Percentiles rank a stretch among this genome's conserved stretches.
Conservation (phyloP, 306 rosid species). For the Gynostemma pentaphyllum region DNA sequence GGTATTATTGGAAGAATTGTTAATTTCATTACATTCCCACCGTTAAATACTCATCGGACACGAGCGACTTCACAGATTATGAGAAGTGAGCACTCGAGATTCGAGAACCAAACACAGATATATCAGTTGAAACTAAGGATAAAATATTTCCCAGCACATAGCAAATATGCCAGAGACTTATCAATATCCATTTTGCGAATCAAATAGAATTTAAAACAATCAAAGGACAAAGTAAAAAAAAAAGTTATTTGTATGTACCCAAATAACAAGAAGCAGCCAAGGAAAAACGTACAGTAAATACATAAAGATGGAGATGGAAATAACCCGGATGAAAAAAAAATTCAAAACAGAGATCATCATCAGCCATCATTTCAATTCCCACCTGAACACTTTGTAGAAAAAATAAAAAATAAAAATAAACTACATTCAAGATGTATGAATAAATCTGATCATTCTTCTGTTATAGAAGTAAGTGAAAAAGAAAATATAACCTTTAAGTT, state of each 20-base stretch:
- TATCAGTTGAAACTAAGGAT: neutral
- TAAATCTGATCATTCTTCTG: too few relatives aligned
- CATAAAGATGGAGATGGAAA: neutral
- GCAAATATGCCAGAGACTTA: too few relatives aligned
- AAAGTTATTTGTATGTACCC: neutral
- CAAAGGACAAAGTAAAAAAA: too few relatives aligned
- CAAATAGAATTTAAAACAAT: too few relatives aligned
- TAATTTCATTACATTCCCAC: too few relatives aligned
- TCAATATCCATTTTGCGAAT: neutral
- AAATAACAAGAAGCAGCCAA: neutral
- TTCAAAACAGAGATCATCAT: conserved; percentile 6
- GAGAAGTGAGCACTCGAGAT: neutral
- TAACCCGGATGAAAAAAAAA: neutral
- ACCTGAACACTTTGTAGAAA: too few relatives aligned
- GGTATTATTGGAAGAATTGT: too few relatives aligned
- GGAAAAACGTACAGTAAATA: neutral
- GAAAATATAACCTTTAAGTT: too few relatives aligned
- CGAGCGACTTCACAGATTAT: neutral
- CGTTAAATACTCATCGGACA: conserved; percentile 41
- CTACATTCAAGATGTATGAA: too few relatives aligned
- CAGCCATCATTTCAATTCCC: neutral
- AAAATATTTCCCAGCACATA: too few relatives aligned
- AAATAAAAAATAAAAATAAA: too few relatives aligned
- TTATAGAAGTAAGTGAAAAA: too few relatives aligned
- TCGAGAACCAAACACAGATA: neutral